A percentile compares a stretch with the other conserved stretches of the same genome.
phyloP scores from a whole-genome alignment of 805 yeast genomes.

The Saturnispora diversa region DNA sequence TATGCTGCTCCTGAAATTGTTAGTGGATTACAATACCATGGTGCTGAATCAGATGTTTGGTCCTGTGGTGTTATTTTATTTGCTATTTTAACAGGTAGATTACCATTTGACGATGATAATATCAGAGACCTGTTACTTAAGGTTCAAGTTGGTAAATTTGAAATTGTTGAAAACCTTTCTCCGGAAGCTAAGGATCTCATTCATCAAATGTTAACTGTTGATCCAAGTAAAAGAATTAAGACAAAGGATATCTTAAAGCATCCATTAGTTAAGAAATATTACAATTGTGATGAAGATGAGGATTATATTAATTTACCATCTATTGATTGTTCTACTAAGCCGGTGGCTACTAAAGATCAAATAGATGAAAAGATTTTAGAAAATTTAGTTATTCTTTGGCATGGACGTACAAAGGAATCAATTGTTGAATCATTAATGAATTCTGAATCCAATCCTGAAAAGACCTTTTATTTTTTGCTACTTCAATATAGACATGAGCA shows the following conservation, averaged over 20 bases:
- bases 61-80: conserved; percentile 93
- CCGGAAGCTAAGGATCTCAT: conserved; percentile 83
- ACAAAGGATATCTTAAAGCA: conserved; percentile 71
- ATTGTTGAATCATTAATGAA: conserved; percentile 25
- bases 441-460: conserved; percentile 29
- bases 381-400: conserved; percentile 51
- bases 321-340: conserved; percentile 44
- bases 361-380: conserved; percentile 47
- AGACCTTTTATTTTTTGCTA: conserved; percentile 32
- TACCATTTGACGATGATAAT: conserved; percentile 96
- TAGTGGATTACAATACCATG: conserved; percentile 90
- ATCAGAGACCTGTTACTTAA: conserved; percentile 78
- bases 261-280: conserved; percentile 74
- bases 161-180: conserved; percentile 74
- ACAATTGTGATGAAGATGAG: conserved; percentile 34
- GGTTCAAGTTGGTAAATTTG: conserved; percentile 83
- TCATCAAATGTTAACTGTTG: conserved; percentile 68
- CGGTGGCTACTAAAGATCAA: conserved; percentile 36
- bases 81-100: conserved; percentile 88
- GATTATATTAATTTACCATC: conserved; percentile 40
- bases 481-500: conserved; percentile 33
- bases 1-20: conserved; percentile 98
- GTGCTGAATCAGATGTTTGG: conserved; percentile 97
- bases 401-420: conserved; percentile 38
- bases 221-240: conserved; percentile 72